Conservation (phyloP, 805 yeast genomes). For the Candida caryicola region DNA sequence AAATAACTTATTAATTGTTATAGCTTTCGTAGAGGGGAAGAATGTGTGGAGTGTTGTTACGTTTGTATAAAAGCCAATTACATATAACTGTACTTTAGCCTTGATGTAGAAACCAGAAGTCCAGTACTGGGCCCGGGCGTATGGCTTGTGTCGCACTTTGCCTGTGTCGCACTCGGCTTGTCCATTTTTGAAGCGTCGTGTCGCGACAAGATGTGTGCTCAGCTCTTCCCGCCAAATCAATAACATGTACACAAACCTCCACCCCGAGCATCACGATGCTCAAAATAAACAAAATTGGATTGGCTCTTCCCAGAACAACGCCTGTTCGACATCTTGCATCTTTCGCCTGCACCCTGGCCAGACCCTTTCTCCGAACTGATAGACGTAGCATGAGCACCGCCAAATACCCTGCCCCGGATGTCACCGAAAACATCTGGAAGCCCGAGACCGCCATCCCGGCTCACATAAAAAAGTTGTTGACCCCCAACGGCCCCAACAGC, state of each 20-base stretch:
- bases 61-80: neutral
- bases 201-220: too few species aligned
- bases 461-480: constrained; percentile 38
- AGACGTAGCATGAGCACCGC: neutral
- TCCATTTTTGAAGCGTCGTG: too few species aligned
- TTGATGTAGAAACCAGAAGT: too few species aligned
- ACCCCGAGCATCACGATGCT: too few species aligned
- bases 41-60: neutral
- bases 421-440: constrained; percentile 41
- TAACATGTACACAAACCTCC: neutral
- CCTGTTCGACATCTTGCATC: too few species aligned
- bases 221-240: neutral
- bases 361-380: neutral
- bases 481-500: constrained; percentile 19
- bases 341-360: neutral
- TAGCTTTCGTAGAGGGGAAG: neutral
- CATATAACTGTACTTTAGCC: neutral
- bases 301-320: too few species aligned
- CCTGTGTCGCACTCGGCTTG: too few species aligned
- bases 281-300: too few species aligned
- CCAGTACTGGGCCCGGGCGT: too few species aligned
- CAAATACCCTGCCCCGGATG: constrained; percentile 7
- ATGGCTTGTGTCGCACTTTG: too few species aligned
- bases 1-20: constrained; percentile 2
- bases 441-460: constrained; percentile 54